Conservation (phyloP, 2,329 filamentous ascomycete species). For the Tolypocladium ovalisporum region DNA sequence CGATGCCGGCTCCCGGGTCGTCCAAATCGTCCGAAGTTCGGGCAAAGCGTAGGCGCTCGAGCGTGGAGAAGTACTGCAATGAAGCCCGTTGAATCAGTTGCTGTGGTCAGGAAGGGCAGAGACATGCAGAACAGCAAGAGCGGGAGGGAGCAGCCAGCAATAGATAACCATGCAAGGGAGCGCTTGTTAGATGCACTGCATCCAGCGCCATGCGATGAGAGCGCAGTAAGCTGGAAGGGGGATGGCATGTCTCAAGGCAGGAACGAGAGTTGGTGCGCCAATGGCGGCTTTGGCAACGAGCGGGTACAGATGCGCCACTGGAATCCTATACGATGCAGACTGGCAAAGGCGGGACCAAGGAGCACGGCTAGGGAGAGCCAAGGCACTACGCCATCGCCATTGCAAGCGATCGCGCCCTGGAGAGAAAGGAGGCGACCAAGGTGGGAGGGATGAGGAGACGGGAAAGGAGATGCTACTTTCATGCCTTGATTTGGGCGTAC, state of each 20-base stretch:
- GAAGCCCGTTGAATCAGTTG: conserved; percentile 1
- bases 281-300: background rate
- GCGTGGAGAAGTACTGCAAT: conserved; percentile 58
- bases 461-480: background rate
- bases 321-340: background rate
- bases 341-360: background rate
- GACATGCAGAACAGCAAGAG: background rate
- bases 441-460: background rate
- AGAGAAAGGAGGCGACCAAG: background rate
- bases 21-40: conserved; percentile 24
- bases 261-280: conserved; percentile 14
- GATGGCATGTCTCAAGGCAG: conserved; percentile 28
- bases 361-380: background rate
- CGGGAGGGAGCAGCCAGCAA: background rate
- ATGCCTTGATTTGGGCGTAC: background rate
- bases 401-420: background rate
- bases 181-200: background rate
- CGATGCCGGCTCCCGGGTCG: conserved; percentile 16
- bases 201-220: conserved; percentile 7
- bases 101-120: background rate
- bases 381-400: background rate
- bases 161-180: background rate
- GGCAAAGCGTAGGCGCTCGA: conserved; percentile 58
- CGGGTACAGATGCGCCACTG: background rate
- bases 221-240: conserved; percentile 14